Conservation (phyloP, 441 rosid genomes). For the Adansonia gregorii region DNA sequence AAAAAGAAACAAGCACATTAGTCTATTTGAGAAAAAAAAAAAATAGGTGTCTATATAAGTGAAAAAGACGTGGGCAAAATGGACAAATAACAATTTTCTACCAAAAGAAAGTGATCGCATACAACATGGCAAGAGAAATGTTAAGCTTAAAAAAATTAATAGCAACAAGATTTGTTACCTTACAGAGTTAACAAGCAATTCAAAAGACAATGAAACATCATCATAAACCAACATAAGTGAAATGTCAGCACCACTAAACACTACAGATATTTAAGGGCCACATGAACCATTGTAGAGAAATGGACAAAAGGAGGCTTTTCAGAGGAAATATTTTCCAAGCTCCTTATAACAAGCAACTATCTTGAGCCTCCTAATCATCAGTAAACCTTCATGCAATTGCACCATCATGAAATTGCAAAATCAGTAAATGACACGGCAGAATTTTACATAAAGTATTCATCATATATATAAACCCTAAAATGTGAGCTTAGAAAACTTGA, state of each 20-base stretch:
- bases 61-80: background rate
- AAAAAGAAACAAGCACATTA: background rate
- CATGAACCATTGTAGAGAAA: background rate
- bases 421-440: too few species aligned
- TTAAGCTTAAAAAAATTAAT: background rate
- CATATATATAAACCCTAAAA: background rate
- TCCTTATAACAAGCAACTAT: constrained; percentile 15
- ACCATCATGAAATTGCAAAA: too few species aligned
- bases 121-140: background rate
- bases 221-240: constrained; percentile 3
- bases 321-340: background rate
- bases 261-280: background rate
- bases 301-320: constrained; percentile 1
- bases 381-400: background rate
- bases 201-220: background rate
- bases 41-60: background rate
- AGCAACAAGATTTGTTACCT: constrained; percentile 1
- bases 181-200: constrained; percentile 8
- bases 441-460: too few species aligned
- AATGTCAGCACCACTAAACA: background rate
- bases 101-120: background rate
- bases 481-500: constrained; percentile 6
- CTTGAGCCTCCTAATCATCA: background rate
- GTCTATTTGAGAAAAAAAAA: background rate
- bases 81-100: background rate